Evolutionary conservation across 768 basidiomycete genomes (phyloP), one percentile per base, ranked within the genome.

Genomic region (Lepiota venenata): DNA sequence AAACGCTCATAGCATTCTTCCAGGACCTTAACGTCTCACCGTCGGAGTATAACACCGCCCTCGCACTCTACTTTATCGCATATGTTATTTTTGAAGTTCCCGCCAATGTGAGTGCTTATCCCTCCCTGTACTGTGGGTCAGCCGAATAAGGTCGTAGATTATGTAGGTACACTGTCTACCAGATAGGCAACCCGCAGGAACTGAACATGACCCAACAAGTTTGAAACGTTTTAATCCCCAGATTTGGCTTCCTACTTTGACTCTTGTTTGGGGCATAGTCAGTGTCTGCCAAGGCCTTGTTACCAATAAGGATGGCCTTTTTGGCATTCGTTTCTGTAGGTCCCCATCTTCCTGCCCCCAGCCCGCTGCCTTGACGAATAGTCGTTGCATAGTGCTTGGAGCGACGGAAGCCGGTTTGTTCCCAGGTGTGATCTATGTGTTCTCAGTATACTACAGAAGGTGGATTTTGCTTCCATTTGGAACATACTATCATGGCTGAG

Each of bases 41-140:
- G 4, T 64, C 80, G 0, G 77, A 73, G 47, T 85, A 84, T 63
- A 84, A 84, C 59, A 81, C 79, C 0, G 70, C 79, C 2, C 64
- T 87, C 15, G 80, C 82, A 0, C 59, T 85, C 2, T 85, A 83
- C 63, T 86, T 85, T 54, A 69, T 83, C 3, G 78, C 81, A 46
- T 85, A 85, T 59, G 73, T 83, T 14, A 56, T 76, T n/a, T 84
- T 83, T 46, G 83, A 84, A 62, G 71, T 84, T 42, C 83, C 82
- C 12, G 70, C 80, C 16, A 84, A 83, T 62, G 81, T 84, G 60
- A 59, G 73, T 65, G 9, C 14, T 36, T 14, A 36, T 36, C 16
- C 32, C n/a, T 27, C 15, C 32, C 18, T 12, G 4, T 25, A 10
- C 20, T 7, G 9, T 49, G 29, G 39, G 35, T 27, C 36, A 47